phyloP scores from a whole-genome alignment of 2,329 filamentous ascomycete species.

The Clarireedia homoeocarpa region DNA sequence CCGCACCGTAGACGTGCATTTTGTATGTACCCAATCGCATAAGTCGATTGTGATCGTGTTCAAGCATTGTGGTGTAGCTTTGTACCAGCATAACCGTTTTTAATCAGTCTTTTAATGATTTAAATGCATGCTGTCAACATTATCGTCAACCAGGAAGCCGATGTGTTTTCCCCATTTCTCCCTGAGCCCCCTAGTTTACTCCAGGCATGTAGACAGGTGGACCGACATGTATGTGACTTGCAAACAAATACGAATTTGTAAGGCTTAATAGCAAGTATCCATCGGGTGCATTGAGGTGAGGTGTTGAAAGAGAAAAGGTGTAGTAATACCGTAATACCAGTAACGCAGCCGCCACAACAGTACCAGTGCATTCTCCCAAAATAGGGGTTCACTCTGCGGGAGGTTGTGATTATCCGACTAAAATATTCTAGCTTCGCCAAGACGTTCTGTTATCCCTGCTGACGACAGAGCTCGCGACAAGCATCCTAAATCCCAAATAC shows the following conservation, averaged over 20 bases:
- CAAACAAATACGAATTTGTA: too few relatives aligned
- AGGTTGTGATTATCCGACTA: background rate
- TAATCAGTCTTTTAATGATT: background rate
- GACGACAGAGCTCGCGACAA: slow-evolving; percentile 7
- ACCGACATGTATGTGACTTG: too few relatives aligned
- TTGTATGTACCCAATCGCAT: background rate
- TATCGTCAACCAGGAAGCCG: background rate
- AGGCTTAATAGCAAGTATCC: background rate
- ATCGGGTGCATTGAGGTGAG: too few relatives aligned
- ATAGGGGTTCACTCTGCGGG: slow-evolving; percentile 5
- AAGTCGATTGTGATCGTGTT: background rate
- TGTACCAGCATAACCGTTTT: background rate
- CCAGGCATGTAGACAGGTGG: too few relatives aligned
- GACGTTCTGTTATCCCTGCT: slow-evolving; percentile 3
- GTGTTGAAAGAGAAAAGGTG: too few relatives aligned
- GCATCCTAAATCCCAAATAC: slow-evolving; percentile 10
- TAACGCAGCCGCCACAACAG: background rate
- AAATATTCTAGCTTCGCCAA: slow-evolving; percentile 9
- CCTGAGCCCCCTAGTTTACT: background rate
- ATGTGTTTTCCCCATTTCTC: background rate
- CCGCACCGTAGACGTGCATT: background rate
- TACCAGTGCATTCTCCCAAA: background rate
- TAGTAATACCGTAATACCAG: background rate
- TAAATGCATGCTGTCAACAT: background rate
- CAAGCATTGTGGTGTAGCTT: too few relatives aligned